Conservation (phyloP, 495 filamentous ascomycete genomes). For the Glonium stellatum region DNA sequence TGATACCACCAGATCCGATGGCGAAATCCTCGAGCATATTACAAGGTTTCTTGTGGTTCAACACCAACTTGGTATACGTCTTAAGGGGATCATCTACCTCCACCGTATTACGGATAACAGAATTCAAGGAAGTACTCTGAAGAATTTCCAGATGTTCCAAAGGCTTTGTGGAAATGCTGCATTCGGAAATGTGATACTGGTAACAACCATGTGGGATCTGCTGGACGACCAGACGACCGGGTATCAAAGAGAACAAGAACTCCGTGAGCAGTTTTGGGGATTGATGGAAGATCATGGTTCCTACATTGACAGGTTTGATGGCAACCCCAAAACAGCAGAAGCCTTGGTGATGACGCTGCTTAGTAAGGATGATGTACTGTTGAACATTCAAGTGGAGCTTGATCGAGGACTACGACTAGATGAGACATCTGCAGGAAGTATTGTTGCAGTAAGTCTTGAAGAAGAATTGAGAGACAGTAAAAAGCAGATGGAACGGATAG, state of each 20-base stretch:
- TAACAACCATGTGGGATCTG: background rate
- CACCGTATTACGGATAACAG: slow-evolving; percentile 3
- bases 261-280: background rate
- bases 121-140: background rate
- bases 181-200: background rate
- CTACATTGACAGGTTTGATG: background rate
- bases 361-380: background rate
- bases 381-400: background rate
- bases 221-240: background rate
- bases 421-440: too few relatives aligned
- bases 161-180: background rate
- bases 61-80: background rate
- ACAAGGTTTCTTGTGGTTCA: background rate
- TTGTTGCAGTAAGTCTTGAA: too few relatives aligned
- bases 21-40: slow-evolving; percentile 1
- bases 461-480: too few relatives aligned
- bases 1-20: background rate
- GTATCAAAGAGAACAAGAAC: background rate
- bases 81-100: slow-evolving; percentile 2
- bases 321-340: background rate
- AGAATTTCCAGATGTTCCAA: slow-evolving; percentile 1
- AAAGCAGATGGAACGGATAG: too few relatives aligned
- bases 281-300: background rate
- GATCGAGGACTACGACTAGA: too few relatives aligned
- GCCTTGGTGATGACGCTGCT: background rate